A percentile compares a stretch with the other conserved stretches of the same genome.
These are phyloP conservation scores for Fusarium sp. DNA, from an alignment of 2,329 filamentous ascomycete genomes.

Conservation along the genomic window DNA sequence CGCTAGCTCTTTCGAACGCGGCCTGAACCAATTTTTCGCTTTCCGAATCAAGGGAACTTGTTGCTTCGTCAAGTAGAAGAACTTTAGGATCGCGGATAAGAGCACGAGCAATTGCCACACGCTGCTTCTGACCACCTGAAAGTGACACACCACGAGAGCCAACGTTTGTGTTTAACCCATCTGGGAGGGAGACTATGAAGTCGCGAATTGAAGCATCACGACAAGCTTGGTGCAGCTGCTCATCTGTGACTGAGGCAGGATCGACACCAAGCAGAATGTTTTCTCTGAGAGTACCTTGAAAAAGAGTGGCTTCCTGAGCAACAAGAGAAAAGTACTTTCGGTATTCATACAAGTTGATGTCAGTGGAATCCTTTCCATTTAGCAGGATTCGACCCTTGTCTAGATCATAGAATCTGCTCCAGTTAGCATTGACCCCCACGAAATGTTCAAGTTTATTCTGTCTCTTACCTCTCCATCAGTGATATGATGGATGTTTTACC, in stretches of 20 bases:
- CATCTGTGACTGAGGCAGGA: conserved; percentile 62
- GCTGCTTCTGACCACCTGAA: conserved; percentile 79
- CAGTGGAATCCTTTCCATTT: conserved; percentile 69
- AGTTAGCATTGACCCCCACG: conserved; percentile 4
- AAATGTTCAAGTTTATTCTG: not conserved
- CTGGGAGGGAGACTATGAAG: conserved; percentile 74
- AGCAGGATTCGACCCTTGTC: conserved; percentile 72
- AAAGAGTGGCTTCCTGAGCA: conserved; percentile 79
- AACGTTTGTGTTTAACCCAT: conserved; percentile 74
- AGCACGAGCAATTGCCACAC: conserved; percentile 75
- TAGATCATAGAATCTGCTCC: conserved; percentile 73
- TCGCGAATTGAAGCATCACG: conserved; percentile 75
- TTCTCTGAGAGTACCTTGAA: conserved; percentile 75
- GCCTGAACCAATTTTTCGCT: conserved; percentile 71
- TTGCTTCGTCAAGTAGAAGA: conserved; percentile 78
- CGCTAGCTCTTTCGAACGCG: conserved; percentile 73
- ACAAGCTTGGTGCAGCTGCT: conserved; percentile 63
- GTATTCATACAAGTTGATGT: conserved; percentile 70
- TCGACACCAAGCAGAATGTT: conserved; percentile 75
- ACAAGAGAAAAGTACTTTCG: conserved; percentile 75
- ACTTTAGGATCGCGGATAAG: conserved; percentile 73
- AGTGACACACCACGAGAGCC: conserved; percentile 74
- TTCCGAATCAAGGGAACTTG: conserved; percentile 74
- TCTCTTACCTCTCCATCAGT: conserved; percentile 62
- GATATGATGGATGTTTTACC: conserved; percentile 79